Percentiles rank a stretch among this genome's conserved stretches.
Conservation (phyloP, 2,329 filamentous ascomycete genomes). For the Magnaporthiopsis poae region DNA sequence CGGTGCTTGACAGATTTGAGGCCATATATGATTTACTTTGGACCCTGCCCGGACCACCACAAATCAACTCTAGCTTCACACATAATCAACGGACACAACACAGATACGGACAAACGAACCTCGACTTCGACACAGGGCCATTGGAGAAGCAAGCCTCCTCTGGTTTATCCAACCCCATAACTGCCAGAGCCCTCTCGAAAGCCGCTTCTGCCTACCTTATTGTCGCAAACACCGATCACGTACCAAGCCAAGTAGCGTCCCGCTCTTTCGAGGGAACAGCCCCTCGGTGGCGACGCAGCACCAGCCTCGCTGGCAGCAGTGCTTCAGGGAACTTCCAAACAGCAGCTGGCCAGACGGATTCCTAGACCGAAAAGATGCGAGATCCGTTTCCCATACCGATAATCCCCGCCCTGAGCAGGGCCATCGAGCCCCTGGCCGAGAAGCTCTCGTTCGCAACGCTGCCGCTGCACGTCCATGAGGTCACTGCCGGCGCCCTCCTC, state of each 20-base stretch:
- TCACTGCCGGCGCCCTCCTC: slow-evolving; percentile 53
- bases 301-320: not conserved
- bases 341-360: not conserved
- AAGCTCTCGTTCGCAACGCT: slow-evolving; percentile 53
- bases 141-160: no score
- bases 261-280: not conserved
- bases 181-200: no score
- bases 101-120: no score
- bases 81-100: no score
- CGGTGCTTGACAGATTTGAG: no score
- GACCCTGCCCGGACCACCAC: no score
- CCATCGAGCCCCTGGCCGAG: slow-evolving; percentile 56
- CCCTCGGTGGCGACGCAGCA: no score
- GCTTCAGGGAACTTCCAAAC: not conserved
- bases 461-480: slow-evolving; percentile 68
- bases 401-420: slow-evolving; percentile 44
- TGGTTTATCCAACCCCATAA: no score
- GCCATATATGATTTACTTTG: no score
- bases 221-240: not conserved
- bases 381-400: slow-evolving; percentile 61
- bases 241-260: not conserved
- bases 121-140: no score
- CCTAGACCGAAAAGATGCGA: slow-evolving; percentile 42
- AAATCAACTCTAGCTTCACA: no score
- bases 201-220: not conserved